These are phyloP conservation scores for Populus hybrid DNA, from an alignment of 441 rosid species.

Conservation along the genomic window DNA sequence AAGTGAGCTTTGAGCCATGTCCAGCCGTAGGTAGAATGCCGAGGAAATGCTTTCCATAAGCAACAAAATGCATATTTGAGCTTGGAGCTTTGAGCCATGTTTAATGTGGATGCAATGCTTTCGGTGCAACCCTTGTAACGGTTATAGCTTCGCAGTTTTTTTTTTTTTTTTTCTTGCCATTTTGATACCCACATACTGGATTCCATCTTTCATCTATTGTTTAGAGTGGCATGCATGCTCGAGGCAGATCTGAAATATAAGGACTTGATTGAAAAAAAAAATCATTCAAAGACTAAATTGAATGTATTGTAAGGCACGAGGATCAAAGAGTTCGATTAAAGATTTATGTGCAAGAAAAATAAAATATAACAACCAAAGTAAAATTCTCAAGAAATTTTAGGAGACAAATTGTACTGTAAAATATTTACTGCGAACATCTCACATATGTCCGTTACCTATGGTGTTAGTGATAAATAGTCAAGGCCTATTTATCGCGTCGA, in stretches of 20 bases:
- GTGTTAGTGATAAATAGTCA: no score
- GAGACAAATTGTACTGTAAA: no score
- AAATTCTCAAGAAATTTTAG: no score
- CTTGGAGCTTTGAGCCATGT: neutral
- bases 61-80: neutral
- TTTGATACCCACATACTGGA: neutral
- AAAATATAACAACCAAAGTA: no score
- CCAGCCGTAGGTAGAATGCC: neutral
- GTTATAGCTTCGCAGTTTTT: neutral
- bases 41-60: neutral
- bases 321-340: neutral
- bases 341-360: neutral
- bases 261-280: neutral
- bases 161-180: neutral
- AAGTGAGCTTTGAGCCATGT: neutral
- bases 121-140: neutral
- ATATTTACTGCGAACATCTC: no score
- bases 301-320: neutral
- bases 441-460: no score
- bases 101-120: neutral
- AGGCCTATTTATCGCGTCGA: no score
- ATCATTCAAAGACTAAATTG: neutral
- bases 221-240: neutral
- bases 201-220: neutral
- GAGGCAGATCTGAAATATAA: neutral